These are phyloP conservation scores for Planoprotostelium fungivorum DNA, from an alignment of 78 protist species.

Conservation along the genomic window DNA sequence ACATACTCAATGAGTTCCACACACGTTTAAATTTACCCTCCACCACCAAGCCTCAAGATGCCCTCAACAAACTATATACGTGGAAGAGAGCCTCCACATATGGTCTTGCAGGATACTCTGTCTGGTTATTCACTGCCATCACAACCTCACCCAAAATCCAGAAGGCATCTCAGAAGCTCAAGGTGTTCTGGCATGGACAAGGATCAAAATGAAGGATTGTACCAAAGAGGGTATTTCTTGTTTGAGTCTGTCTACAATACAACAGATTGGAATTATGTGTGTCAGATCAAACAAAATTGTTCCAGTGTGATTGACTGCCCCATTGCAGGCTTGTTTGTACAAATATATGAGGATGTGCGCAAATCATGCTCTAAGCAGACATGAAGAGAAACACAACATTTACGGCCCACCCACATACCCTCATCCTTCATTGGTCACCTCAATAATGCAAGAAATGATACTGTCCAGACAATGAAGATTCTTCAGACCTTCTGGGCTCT, in stretches of 20 bases:
- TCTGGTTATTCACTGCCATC: not conserved
- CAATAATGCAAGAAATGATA: too few species aligned
- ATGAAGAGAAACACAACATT: not conserved
- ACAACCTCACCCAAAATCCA: not conserved
- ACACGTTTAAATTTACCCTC: not conserved
- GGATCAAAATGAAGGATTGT: not conserved
- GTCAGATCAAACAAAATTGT: not conserved
- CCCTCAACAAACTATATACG: conserved; percentile 1
- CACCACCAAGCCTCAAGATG: conserved; percentile 2
- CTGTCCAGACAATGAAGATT: too few species aligned
- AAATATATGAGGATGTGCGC: not conserved
- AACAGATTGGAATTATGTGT: not conserved
- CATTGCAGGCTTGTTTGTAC: not conserved
- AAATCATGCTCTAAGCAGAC: conserved; percentile 1
- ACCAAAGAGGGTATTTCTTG: not conserved
- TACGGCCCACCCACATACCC: not conserved
- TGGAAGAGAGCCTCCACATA: not conserved
- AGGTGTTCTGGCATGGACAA: not conserved
- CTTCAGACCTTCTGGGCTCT: too few species aligned
- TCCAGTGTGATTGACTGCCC: conserved; percentile 2
- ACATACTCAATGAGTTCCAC: conserved; percentile 1
- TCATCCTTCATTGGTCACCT: too few species aligned
- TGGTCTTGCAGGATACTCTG: not conserved
- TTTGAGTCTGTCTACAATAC: not conserved
- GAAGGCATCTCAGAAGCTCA: conserved; percentile 1